Conservation (phyloP, 768 basidiomycete species). For the Termitomyces bulborhizus region DNA sequence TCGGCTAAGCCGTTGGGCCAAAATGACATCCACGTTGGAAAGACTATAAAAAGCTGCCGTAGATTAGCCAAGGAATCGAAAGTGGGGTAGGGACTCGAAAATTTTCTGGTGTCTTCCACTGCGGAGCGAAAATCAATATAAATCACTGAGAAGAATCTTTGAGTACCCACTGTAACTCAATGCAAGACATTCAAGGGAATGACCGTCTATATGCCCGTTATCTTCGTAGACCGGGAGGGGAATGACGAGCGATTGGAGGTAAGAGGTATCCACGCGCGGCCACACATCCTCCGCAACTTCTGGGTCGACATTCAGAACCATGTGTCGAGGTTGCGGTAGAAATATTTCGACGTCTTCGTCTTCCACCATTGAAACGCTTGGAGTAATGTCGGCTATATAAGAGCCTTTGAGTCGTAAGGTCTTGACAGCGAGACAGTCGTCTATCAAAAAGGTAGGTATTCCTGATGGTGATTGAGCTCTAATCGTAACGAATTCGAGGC, state of each 20-base stretch:
- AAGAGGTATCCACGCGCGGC: conserved; percentile 1
- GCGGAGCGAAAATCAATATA: not conserved
- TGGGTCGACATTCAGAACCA: not conserved
- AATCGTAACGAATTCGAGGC: not conserved
- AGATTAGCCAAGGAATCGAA: not conserved
- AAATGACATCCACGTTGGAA: not conserved
- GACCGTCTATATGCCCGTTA: not conserved
- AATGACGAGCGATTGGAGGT: conserved; percentile 1
- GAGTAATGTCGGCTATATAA: not conserved
- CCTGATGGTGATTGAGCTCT: not conserved
- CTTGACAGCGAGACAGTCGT: not conserved
- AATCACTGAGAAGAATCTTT: not conserved
- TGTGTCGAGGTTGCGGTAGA: not conserved
- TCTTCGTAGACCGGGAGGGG: not conserved
- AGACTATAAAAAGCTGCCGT: not conserved
- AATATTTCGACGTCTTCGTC: not conserved
- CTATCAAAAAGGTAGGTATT: not conserved
- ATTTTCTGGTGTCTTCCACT: conserved; percentile 2
- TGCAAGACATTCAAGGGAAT: not conserved
- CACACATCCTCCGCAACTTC: not conserved
- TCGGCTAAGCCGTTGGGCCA: not conserved
- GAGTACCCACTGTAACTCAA: not conserved
- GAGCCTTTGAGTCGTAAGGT: not conserved
- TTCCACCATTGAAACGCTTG: not conserved
- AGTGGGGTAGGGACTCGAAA: not conserved